phyloP scores from a whole-genome alignment of 352 stramenopile species.

The Phytophthora fragariae region DNA sequence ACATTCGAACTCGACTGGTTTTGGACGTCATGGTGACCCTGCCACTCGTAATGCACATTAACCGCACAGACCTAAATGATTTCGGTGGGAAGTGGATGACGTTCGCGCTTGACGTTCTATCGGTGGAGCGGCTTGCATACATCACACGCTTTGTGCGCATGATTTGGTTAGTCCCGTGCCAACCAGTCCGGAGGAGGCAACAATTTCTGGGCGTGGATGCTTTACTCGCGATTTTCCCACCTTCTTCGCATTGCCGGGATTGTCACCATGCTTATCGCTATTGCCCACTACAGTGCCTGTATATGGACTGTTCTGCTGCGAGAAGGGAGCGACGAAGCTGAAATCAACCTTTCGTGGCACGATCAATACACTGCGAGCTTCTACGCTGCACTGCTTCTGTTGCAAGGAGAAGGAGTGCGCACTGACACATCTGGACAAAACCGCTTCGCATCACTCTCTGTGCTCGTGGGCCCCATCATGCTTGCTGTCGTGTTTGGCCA shows the following conservation, averaged over 20 bases:
- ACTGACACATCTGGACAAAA: conserved; percentile 31
- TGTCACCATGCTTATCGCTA: conserved; percentile 43
- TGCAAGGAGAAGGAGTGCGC: conserved; percentile 53
- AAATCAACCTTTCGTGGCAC: neutral
- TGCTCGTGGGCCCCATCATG: conserved; percentile 53
- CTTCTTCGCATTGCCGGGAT: conserved; percentile 39
- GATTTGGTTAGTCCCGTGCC: neutral
- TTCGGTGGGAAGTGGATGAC: neutral
- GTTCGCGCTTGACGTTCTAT: conserved; percentile 8
- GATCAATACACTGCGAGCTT: conserved; percentile 43
- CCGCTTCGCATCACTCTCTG: conserved; percentile 40
- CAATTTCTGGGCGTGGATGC: conserved; percentile 33
- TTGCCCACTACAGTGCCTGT: conserved; percentile 55
- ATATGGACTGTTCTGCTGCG: conserved; percentile 31
- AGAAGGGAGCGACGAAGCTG: neutral
- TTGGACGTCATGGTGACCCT: neutral
- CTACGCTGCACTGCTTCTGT: conserved; percentile 48
- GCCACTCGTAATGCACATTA: neutral
- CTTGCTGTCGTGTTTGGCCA: conserved; percentile 63
- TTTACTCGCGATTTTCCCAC: conserved; percentile 43
- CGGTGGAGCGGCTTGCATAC: conserved; percentile 15
- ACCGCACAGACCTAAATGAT: neutral
- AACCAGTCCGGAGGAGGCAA: neutral
- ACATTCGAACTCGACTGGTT: neutral
- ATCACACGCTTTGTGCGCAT: conserved; percentile 31